Conservation (phyloP, 2,329 filamentous ascomycete species). For the Pseudogymnoascus sp. region DNA sequence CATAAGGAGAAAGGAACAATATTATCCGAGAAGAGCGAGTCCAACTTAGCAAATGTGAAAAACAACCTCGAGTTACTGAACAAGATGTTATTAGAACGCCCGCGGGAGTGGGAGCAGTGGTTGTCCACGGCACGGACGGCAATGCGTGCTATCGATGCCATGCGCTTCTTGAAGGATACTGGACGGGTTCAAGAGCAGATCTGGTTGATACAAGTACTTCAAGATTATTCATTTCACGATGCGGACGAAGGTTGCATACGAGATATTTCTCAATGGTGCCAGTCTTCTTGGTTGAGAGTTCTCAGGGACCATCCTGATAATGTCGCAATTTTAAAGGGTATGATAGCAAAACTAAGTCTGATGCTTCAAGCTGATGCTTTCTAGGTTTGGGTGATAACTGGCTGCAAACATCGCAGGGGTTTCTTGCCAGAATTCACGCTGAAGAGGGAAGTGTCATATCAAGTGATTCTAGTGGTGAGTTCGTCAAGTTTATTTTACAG, state of each 20-base stretch:
- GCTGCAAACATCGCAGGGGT: constrained; percentile 42
- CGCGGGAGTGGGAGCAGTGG: constrained; percentile 24
- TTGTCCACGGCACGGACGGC: constrained; percentile 33
- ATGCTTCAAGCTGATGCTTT: constrained; percentile 5
- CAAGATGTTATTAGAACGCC: constrained; percentile 15
- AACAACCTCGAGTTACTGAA: neutral
- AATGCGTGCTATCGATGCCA: constrained; percentile 31
- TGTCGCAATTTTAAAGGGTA: constrained; percentile 35
- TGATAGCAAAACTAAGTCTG: constrained; percentile 15
- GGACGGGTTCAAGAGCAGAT: constrained; percentile 31
- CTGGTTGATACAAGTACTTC: constrained; percentile 36
- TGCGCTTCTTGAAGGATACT: constrained; percentile 31
- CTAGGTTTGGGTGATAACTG: constrained; percentile 42
- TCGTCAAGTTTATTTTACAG: neutral
- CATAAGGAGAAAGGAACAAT: neutral
- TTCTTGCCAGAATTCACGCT: constrained; percentile 38
- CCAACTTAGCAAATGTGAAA: constrained; percentile 4
- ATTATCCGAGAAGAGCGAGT: neutral
- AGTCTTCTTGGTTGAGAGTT: constrained; percentile 38
- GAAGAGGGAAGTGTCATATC: constrained; percentile 31
- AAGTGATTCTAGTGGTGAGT: constrained; percentile 20
- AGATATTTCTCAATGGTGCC: constrained; percentile 42
- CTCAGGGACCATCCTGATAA: constrained; percentile 37
- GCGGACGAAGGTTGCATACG: constrained; percentile 36
- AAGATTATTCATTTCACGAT: constrained; percentile 41